phyloP scores from a whole-genome alignment of 106 monocot species.

The Chionographis japonica region DNA sequence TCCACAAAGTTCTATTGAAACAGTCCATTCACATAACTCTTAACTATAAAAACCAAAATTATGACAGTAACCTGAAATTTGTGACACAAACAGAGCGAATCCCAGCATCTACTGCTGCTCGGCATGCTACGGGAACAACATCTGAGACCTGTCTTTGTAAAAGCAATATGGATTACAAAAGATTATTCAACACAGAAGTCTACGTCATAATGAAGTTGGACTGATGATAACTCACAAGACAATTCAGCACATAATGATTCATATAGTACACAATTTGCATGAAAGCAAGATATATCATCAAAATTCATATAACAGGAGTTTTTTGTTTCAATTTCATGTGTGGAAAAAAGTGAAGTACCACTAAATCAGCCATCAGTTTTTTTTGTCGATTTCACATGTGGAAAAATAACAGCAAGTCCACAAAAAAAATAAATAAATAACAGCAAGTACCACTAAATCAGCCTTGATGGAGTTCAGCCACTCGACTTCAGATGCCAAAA shows the following conservation, averaged over 20 bases:
- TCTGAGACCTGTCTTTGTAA: constrained; percentile 68
- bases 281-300: no score
- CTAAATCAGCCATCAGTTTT: constrained; percentile 42
- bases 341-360: no score
- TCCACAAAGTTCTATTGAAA: no score
- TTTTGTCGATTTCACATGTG: not conserved
- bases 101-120: constrained; percentile 90
- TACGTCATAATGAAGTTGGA: no score
- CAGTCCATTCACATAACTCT: not conserved
- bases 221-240: not conserved
- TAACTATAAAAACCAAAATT: not conserved
- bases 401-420: not conserved
- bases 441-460: constrained; percentile 71
- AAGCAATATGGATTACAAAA: constrained; percentile 3
- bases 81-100: constrained; percentile 93
- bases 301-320: no score
- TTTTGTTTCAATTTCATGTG: no score
- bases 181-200: not conserved
- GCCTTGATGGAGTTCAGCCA: constrained; percentile 91
- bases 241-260: not conserved
- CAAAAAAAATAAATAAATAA: not conserved
- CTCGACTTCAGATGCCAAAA: constrained; percentile 79
- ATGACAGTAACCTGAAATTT: constrained; percentile 72
- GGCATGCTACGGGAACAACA: constrained; percentile 92
- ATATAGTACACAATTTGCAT: not conserved